Base-by-base conservation (phyloP, 257 asterid species). In the Eustoma russellianum region DNA sequence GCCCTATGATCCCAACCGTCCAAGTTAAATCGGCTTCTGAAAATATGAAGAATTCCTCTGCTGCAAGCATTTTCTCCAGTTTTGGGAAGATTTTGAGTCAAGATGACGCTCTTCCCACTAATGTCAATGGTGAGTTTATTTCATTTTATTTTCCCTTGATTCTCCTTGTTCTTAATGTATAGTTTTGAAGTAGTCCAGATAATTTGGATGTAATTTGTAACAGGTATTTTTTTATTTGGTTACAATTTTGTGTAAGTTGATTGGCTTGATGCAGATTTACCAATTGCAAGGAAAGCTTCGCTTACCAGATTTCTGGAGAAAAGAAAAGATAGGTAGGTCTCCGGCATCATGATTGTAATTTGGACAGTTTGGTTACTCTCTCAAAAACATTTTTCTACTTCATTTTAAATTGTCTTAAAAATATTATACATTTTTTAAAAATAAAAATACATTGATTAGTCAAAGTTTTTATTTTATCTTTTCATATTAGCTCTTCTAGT, bases 231-330 rank as follows among this genome's bases (percentile, higher is more conserved):
- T 28, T 12, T 5, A 24, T 2, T 16, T 7, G 10, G 7, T 13
- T 17, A 24, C 16, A 17, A 3, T 28, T 24, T 51, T 13, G 17
- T 11, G 54, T 51, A 7, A 33, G 61, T 15, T 17, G 38, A 17
- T 62, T 30, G 1, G 40, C 57, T 18, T 24, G 24, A 12, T 52
- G 55, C 70, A 74, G 80, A 74, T 63, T 44, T 74, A 49, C 80
- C 80, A 14, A 54, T 74, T 35, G 65, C 74, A 5, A 74, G 80
- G 64, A 61, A 69, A 57, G 77, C 69, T 3, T 74, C 80, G 7
- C 70, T 74, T 18, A 65, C 77, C 48, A 55, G 77, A 59, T 74
- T 74, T 61, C 41, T 74, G 41, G 77, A 74, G 77, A 74, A 74
- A 50, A 65, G 80, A 48, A 74, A 74, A 58, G 74, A 70, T 56